These are phyloP conservation scores for Canariomyces notabilis DNA, from an alignment of 2,329 filamentous ascomycete species.

Conservation along the genomic window DNA sequence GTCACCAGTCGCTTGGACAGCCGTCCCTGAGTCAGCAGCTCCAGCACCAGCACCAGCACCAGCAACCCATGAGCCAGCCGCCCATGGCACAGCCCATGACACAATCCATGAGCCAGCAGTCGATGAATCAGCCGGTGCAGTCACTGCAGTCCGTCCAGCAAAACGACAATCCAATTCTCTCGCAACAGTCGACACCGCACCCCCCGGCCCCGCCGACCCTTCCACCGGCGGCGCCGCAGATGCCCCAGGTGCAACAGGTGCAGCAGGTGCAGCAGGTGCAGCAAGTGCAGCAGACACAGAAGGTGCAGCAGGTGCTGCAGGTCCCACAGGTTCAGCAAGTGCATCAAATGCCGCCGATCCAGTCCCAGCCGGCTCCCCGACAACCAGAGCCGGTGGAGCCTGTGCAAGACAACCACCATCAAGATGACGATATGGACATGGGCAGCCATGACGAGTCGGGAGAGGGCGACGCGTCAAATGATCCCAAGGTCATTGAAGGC, in stretches of 20 bases:
- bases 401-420: slow-evolving; percentile 38
- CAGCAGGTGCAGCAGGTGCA: slow-evolving; percentile 31
- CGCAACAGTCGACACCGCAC: slow-evolving; percentile 37
- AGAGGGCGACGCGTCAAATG: slow-evolving; percentile 41
- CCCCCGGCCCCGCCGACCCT: slow-evolving; percentile 28
- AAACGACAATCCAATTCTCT: slow-evolving; percentile 37
- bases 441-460: slow-evolving; percentile 44
- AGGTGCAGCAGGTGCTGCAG: slow-evolving; percentile 36
- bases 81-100: slow-evolving; percentile 20
- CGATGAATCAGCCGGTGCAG: slow-evolving; percentile 18
- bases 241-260: slow-evolving; percentile 36
- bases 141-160: slow-evolving; percentile 27
- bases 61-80: slow-evolving; percentile 21
- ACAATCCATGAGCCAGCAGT: slow-evolving; percentile 25
- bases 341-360: slow-evolving; percentile 20
- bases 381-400: slow-evolving; percentile 19
- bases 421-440: slow-evolving; percentile 49
- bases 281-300: slow-evolving; percentile 26
- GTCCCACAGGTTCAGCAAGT: slow-evolving; percentile 30
- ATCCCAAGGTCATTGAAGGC: slow-evolving; percentile 45
- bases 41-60: slow-evolving; percentile 28
- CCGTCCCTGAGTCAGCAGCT: slow-evolving; percentile 21
- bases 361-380: slow-evolving; percentile 12
- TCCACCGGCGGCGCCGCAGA: slow-evolving; percentile 24
- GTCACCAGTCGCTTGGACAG: slow-evolving; percentile 23